Base-by-base conservation (phyloP, 2,329 filamentous ascomycete genomes). In the Metarhizium humberi region DNA sequence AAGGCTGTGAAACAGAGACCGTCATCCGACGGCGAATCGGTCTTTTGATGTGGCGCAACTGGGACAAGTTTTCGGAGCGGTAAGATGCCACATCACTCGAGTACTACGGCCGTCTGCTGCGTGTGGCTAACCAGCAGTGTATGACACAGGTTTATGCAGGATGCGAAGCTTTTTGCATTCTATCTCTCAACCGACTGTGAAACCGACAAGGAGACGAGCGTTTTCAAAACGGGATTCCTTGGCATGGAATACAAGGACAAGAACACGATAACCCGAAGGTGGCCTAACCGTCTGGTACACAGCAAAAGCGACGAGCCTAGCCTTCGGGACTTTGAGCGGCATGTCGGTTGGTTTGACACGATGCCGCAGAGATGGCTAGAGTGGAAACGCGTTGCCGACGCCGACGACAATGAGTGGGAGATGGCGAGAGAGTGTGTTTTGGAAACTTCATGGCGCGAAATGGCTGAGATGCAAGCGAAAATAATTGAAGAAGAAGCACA, bases 321-420 rank as follows among this genome's bases (percentile, higher is more conserved):
- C 2, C 30, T 56, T 18, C 30, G 55, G 18, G 59, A 62, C 11
- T 62, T 64, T 10, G 59, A 63, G 42, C 60, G 61, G 32, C 62
- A 55, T 56, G 16, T 65, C 6, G 56, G 62, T 1, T 67, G 65
- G 65, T 52, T 58, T 6, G 50, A 59, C 50, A 48, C 43, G 14
- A 55, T 42, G 30, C 62, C 64, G 3, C 50, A 58, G 20, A 58
- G 61, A 49, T 67, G 64, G 64, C 49, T 67, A 4, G 65, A 67
- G 52, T 67, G 65, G 65, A 62, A 58, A 25, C 62, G 55, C 30
- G 30, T 47, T 14, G 30, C n/a, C 4, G 63, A 64, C n/a, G 16
- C 57, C 3, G 10, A 14, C 3, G n/a, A 16, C 2, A 14, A 47
- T 3, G 43, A 49, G 3, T 59, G 54, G 54, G 18, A 18, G 18